Conservation (phyloP, 2,329 filamentous ascomycete genomes). For the Atkinsonella hypoxylon region DNA sequence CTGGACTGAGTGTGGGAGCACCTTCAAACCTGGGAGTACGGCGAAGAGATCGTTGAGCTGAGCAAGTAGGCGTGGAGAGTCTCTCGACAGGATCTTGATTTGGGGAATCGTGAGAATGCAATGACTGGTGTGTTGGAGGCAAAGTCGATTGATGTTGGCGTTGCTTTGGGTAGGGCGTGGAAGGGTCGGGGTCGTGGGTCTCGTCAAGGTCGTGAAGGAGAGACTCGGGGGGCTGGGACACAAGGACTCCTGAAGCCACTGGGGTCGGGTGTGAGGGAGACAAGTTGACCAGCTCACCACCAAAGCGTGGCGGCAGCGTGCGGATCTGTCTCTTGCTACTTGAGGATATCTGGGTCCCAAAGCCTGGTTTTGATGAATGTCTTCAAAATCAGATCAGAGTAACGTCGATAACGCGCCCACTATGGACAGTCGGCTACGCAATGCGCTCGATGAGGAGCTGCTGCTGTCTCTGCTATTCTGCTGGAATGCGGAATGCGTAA, state of each 20-base stretch:
- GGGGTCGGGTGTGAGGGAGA: slow-evolving; percentile 26
- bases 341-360: neutral
- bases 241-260: slow-evolving; percentile 29
- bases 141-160: slow-evolving; percentile 22
- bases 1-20: slow-evolving; percentile 30
- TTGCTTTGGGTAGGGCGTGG: slow-evolving; percentile 28
- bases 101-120: neutral
- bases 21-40: slow-evolving; percentile 39
- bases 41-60: slow-evolving; percentile 33
- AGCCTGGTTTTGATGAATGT: neutral
- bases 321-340: neutral
- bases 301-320: slow-evolving; percentile 21
- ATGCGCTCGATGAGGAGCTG: too few species aligned
- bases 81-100: slow-evolving; percentile 18
- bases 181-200: slow-evolving; percentile 30
- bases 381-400: neutral
- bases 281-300: slow-evolving; percentile 35
- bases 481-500: too few species aligned
- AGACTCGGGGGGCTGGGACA: slow-evolving; percentile 29
- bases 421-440: too few species aligned
- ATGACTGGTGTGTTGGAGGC: slow-evolving; percentile 9
- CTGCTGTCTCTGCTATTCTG: neutral
- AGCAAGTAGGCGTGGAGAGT: slow-evolving; percentile 32
- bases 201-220: slow-evolving; percentile 43
- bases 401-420: too few species aligned